Evolutionary conservation across 2,329 filamentous ascomycete species (phyloP).

Genomic region (Phyllosticta citriasiana): DNA sequence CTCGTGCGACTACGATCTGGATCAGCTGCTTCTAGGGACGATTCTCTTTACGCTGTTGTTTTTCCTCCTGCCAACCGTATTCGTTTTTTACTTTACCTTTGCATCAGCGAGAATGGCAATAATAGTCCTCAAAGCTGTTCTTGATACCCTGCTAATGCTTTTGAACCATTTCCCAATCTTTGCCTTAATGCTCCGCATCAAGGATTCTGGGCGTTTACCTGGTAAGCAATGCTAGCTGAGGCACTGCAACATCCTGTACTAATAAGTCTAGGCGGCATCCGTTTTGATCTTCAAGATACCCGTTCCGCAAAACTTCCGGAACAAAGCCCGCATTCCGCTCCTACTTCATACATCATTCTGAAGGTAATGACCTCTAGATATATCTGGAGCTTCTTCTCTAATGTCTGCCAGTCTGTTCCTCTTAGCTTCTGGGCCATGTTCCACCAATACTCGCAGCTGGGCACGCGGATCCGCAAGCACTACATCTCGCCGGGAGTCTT

Average conservation of each 20-base stretch:
- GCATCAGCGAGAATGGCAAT: slow-evolving; percentile 90
- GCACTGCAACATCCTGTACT: neutral
- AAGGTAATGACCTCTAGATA: slow-evolving; percentile 46
- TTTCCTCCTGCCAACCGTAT: slow-evolving; percentile 87
- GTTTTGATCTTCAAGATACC: slow-evolving; percentile 79
- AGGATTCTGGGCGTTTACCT: slow-evolving; percentile 81
- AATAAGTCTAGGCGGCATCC: slow-evolving; percentile 56
- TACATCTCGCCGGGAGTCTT: slow-evolving; percentile 86
- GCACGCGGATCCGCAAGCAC: slow-evolving; percentile 83
- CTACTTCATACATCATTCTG: slow-evolving; percentile 75
- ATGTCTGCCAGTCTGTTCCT: slow-evolving; percentile 59
- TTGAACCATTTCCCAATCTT: slow-evolving; percentile 97
- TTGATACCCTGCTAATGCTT: slow-evolving; percentile 87
- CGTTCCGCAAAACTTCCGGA: slow-evolving; percentile 29
- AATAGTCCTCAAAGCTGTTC: slow-evolving; percentile 79
- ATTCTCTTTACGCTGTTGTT: slow-evolving; percentile 94
- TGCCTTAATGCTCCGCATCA: slow-evolving; percentile 88
- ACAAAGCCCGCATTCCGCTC: slow-evolving; percentile 34
- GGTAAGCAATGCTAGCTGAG: slow-evolving; percentile 42
- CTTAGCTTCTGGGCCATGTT: slow-evolving; percentile 91
- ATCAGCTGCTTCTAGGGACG: slow-evolving; percentile 90
- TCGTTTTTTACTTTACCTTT: slow-evolving; percentile 96
- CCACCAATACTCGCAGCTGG: slow-evolving; percentile 93
- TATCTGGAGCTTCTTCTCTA: neutral
- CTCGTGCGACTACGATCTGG: slow-evolving; percentile 95